Evolutionary conservation across 352 stramenopile species (phyloP).

Genomic region (Phytophthora hibernalis): DNA sequence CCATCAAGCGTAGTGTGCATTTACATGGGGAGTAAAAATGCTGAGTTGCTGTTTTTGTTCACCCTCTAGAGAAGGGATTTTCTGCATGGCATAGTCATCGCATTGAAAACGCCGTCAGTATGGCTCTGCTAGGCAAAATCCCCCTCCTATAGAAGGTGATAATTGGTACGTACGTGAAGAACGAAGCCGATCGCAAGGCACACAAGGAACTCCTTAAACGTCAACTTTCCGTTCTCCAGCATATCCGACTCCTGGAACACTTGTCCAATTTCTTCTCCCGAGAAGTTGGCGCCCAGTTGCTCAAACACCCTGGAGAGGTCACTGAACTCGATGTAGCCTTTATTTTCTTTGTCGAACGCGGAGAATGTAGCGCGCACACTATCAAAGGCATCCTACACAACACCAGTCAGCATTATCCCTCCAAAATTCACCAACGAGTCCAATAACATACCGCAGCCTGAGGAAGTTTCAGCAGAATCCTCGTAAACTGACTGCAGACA

Average conservation of each 20-base stretch:
- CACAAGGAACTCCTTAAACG: slow-evolving; percentile 90
- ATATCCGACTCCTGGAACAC: slow-evolving; percentile 89
- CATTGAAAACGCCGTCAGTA: not conserved
- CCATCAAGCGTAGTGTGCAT: not conserved
- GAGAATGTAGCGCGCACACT: slow-evolving; percentile 80
- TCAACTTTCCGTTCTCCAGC: slow-evolving; percentile 78
- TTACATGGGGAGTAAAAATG: slow-evolving; percentile 88
- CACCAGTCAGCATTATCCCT: not conserved
- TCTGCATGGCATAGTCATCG: slow-evolving; percentile 38
- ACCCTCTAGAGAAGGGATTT: slow-evolving; percentile 79
- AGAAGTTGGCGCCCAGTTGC: slow-evolving; percentile 79
- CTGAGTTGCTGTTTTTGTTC: slow-evolving; percentile 54
- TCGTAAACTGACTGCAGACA: slow-evolving; percentile 69
- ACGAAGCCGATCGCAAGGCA: slow-evolving; percentile 89
- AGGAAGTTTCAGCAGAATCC: slow-evolving; percentile 83
- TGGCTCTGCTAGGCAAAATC: not conserved
- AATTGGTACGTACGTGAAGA: slow-evolving; percentile 62
- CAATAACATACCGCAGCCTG: slow-evolving; percentile 47
- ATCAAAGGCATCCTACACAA: slow-evolving; percentile 68
- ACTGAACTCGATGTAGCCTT: slow-evolving; percentile 80
- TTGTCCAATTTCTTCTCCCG: slow-evolving; percentile 72
- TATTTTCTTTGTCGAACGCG: slow-evolving; percentile 64
- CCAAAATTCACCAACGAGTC: not conserved
- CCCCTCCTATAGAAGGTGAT: not conserved
- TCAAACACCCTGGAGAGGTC: slow-evolving; percentile 79